These are phyloP conservation scores for Amanita subjunquillea DNA, from an alignment of 768 basidiomycete genomes.

Conservation along the genomic window DNA sequence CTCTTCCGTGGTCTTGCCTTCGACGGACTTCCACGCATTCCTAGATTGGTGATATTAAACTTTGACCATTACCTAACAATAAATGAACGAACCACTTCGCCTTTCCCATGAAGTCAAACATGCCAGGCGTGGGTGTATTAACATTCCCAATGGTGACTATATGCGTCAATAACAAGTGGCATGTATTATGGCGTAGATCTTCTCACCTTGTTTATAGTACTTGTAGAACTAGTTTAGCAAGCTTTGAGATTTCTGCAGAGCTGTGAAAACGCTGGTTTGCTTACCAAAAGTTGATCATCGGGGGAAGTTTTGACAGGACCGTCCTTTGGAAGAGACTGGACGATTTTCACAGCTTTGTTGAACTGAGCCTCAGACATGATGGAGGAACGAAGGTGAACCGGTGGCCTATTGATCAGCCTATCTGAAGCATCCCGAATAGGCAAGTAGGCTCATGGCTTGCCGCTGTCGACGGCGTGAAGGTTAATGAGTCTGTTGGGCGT, in stretches of 20 bases:
- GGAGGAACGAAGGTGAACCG: constrained; percentile 10
- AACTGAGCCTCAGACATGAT: constrained; percentile 67
- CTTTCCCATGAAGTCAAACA: constrained; percentile 82
- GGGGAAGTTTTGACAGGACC: constrained; percentile 68
- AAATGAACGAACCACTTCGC: constrained; percentile 68
- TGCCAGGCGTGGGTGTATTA: constrained; percentile 51
- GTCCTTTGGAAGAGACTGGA: constrained; percentile 61
- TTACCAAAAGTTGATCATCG: constrained; percentile 72
- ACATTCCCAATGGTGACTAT: constrained; percentile 69
- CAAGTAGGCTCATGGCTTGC: background rate
- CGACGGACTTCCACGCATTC: constrained; percentile 76
- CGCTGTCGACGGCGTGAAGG: background rate
- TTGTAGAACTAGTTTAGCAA: constrained; percentile 68
- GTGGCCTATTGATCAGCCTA: constrained; percentile 5
- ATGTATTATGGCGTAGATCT: background rate
- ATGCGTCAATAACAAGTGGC: constrained; percentile 4
- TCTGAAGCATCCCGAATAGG: constrained; percentile 9
- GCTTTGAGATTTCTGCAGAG: background rate
- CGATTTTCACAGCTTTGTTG: constrained; percentile 62
- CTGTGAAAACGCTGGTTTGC: constrained; percentile 15
- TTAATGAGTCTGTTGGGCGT: background rate
- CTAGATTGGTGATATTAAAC: constrained; percentile 24
- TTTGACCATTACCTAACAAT: constrained; percentile 1
- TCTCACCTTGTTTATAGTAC: constrained; percentile 83
- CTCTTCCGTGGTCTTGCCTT: constrained; percentile 66